Percentiles rank a stretch among this genome's conserved stretches.
Conservation (phyloP, 108 stramenopile genomes). For the Conticribra guillardii region DNA sequence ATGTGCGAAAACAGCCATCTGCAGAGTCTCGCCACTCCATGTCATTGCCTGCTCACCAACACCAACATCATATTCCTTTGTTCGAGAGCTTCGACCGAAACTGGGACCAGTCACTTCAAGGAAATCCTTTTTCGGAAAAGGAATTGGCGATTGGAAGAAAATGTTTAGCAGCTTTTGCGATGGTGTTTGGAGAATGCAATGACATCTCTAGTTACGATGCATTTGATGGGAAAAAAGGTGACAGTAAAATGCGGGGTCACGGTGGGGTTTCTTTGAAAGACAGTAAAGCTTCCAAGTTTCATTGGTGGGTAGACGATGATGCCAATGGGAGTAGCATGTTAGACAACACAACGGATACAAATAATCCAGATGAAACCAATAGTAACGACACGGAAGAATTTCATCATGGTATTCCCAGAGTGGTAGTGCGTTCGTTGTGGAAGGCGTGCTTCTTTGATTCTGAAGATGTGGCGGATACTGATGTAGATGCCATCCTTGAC, state of each 20-base stretch:
- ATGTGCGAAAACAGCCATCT: background rate
- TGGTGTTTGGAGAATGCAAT: slow-evolving; percentile 25
- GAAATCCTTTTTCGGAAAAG: slow-evolving; percentile 1
- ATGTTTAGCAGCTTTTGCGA: slow-evolving; percentile 41
- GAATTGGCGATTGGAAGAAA: slow-evolving; percentile 27
- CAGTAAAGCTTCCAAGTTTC: background rate
- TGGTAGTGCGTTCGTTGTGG: slow-evolving; percentile 37
- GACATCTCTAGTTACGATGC: background rate
- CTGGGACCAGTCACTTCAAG: slow-evolving; percentile 25
- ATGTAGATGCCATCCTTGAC: slow-evolving; percentile 19
- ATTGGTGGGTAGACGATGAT: slow-evolving; percentile 31
- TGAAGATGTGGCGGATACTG: slow-evolving; percentile 5
- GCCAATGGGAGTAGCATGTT: slow-evolving; percentile 1
- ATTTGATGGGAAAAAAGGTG: background rate
- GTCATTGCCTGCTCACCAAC: background rate
- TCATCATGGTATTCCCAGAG: slow-evolving; percentile 25
- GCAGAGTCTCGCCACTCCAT: background rate
- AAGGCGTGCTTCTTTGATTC: slow-evolving; percentile 31
- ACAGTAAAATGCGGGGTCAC: background rate
- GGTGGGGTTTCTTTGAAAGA: background rate
- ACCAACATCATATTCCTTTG: slow-evolving; percentile 28
- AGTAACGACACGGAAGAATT: slow-evolving; percentile 1
- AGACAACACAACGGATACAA: background rate
- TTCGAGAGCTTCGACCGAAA: slow-evolving; percentile 54
- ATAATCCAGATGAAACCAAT: background rate